These are phyloP conservation scores for Byssothecium circinans DNA, from an alignment of 2,329 filamentous ascomycete species.

Conservation along the genomic window DNA sequence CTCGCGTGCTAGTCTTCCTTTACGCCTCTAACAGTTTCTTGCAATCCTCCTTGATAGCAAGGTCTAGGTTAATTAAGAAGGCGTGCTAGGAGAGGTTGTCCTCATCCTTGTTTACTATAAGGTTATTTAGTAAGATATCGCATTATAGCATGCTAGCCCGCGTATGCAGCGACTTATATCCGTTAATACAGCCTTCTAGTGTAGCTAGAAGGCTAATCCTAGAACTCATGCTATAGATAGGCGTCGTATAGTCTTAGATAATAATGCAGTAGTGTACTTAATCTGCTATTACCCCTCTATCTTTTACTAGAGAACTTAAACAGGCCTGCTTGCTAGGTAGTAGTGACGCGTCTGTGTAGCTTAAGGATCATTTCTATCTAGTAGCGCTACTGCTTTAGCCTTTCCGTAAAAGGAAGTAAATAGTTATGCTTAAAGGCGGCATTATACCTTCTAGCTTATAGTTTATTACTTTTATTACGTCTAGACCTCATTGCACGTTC, in stretches of 20 bases:
- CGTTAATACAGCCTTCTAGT: slow-evolving; percentile 43
- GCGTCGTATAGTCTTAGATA: slow-evolving; percentile 45
- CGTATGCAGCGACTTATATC: slow-evolving; percentile 36
- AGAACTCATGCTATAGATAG: slow-evolving; percentile 49
- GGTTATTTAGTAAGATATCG: slow-evolving; percentile 51
- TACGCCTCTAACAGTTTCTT: slow-evolving; percentile 42
- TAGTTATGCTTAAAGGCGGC: too few species aligned
- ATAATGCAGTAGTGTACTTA: slow-evolving; percentile 48
- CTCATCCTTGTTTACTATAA: slow-evolving; percentile 52
- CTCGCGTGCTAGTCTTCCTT: slow-evolving; percentile 50
- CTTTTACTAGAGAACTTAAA: too few species aligned
- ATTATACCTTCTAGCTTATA: too few species aligned
- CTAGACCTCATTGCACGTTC: too few species aligned
- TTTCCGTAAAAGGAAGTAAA: too few species aligned
- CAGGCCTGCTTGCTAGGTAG: too few species aligned
- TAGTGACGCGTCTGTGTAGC: too few species aligned
- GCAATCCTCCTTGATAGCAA: slow-evolving; percentile 40
- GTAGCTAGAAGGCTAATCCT: slow-evolving; percentile 39
- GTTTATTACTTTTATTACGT: too few species aligned
- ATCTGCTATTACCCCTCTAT: slow-evolving; percentile 26
- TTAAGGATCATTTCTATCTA: too few species aligned
- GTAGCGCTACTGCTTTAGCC: too few species aligned
- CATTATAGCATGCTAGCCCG: slow-evolving; percentile 44
- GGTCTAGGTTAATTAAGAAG: slow-evolving; percentile 50
- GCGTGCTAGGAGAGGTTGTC: slow-evolving; percentile 42